Evolutionary conservation across 208 protist species (phyloP).

Genomic region (Trypanosoma lewisi): DNA sequence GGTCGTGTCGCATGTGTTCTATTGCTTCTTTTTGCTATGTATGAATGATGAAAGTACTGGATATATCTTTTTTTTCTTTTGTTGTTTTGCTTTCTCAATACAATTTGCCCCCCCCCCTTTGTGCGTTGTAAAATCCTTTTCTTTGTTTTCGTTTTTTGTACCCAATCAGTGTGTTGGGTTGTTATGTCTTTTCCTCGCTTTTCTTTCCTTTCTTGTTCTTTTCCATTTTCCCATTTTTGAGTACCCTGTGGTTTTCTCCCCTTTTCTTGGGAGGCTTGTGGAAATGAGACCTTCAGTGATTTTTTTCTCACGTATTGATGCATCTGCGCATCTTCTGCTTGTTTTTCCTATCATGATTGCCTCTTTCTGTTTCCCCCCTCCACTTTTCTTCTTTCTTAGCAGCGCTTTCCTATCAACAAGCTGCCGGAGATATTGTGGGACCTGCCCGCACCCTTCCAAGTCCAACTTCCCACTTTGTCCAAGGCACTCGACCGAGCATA

Average conservation of each 20-base stretch:
- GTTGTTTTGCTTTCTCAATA: background rate
- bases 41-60: too few species aligned
- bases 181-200: background rate
- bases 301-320: background rate
- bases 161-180: background rate
- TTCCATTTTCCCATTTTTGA: constrained; percentile 8
- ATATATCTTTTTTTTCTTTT: background rate
- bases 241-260: background rate
- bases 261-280: background rate
- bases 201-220: constrained; percentile 3
- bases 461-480: background rate
- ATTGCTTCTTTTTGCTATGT: constrained; percentile 7
- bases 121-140: constrained; percentile 1
- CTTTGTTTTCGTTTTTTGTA: background rate
- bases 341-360: background rate
- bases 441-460: background rate
- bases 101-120: background rate
- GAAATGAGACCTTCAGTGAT: background rate
- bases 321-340: too few species aligned
- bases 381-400: constrained; percentile 3
- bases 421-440: background rate
- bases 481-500: background rate
- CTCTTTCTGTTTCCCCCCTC: background rate
- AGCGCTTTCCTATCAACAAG: background rate
- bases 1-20: background rate